These are phyloP conservation scores for Wickerhamomyces bovis DNA, from an alignment of 805 yeast species.

Conservation along the genomic window DNA sequence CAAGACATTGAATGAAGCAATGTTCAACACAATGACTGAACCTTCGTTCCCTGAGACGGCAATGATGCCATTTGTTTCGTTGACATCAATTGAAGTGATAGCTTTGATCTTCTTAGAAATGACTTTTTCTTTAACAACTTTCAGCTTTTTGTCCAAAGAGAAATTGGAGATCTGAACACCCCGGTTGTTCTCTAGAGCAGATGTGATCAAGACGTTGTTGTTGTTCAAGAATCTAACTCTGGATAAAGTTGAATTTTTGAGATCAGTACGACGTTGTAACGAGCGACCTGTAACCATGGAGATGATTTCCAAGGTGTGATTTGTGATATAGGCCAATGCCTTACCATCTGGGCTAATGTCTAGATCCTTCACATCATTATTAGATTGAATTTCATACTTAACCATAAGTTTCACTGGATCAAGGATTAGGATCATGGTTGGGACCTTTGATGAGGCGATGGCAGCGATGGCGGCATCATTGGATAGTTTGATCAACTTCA, in stretches of 20 bases:
- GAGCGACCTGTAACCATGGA: conserved; percentile 37
- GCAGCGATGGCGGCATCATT: conserved; percentile 59
- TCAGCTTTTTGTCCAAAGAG: conserved; percentile 14
- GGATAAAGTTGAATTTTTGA: conserved; percentile 26
- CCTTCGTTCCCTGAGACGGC: conserved; percentile 50
- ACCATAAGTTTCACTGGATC: conserved; percentile 52
- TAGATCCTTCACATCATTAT: conserved; percentile 55
- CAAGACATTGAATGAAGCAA: conserved; percentile 51
- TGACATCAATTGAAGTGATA: conserved; percentile 48
- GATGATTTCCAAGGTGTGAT: conserved; percentile 40
- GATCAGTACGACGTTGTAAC: conserved; percentile 28
- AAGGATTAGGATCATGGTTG: conserved; percentile 61
- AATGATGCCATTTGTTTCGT: conserved; percentile 27
- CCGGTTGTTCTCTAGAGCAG: conserved; percentile 4
- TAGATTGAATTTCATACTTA: conserved; percentile 51
- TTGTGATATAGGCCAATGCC: conserved; percentile 58
- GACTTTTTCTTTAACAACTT: conserved; percentile 11
- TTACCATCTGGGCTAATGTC: conserved; percentile 69
- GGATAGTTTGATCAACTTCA: conserved; percentile 54
- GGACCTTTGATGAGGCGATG: conserved; percentile 61
- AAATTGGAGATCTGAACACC: conserved; percentile 16
- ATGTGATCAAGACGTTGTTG: conserved; percentile 14
- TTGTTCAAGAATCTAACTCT: conserved; percentile 30
- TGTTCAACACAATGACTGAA: conserved; percentile 38
- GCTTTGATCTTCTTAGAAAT: conserved; percentile 19